Base-by-base conservation (phyloP, 2,329 filamentous ascomycete genomes). In the Beauveria australis region DNA sequence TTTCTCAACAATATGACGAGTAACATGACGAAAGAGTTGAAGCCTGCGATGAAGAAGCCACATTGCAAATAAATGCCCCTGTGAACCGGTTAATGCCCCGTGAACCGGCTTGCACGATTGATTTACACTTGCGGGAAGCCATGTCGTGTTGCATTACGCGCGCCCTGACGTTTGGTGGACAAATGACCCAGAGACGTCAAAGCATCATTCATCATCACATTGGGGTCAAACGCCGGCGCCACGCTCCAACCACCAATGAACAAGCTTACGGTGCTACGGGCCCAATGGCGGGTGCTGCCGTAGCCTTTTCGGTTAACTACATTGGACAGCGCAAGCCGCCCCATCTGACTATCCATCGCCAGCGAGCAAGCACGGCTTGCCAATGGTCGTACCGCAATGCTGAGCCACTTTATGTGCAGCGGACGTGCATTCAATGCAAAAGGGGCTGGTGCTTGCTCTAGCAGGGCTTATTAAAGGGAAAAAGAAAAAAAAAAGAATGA, bases 341-440 rank as follows among this genome's bases (percentile, higher is more conserved):
- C 10, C 10, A 33, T 33, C 12, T 5, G 12, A 37, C 33, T 33
- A 12, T 33, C 10, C 30, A 14, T 37, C 12, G 10, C 33, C 33
- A 30, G 24, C 24, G 3, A 24, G 18, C 24, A 19, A 19, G 49
- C 49, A 52, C 49, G 30, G 49, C 7, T 14, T 40, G 33, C 30
- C 9, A 19, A 53, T 53, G 49, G 49, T 53, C 9, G 30, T 16
- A 40, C 30, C 22, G 30, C 49, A 40, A 18, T 37, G 49, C 30
- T 33, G 33, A 37, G 28, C n/a, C 26, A 30, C 16, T 51, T 19
- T 44, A 44, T 24, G 37, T 54, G 53, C 53, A 55, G 44, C 10
- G 54, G 54, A 49, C 54, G 54, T 57, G 54, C 54, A 49, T 28
- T 57, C 46, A 57, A 57, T 57, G 54, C 54, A 19, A 54, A 54